Evolutionary conservation across 2,329 filamentous ascomycete species (phyloP).

Genomic region (Ascochyta koolunga): DNA sequence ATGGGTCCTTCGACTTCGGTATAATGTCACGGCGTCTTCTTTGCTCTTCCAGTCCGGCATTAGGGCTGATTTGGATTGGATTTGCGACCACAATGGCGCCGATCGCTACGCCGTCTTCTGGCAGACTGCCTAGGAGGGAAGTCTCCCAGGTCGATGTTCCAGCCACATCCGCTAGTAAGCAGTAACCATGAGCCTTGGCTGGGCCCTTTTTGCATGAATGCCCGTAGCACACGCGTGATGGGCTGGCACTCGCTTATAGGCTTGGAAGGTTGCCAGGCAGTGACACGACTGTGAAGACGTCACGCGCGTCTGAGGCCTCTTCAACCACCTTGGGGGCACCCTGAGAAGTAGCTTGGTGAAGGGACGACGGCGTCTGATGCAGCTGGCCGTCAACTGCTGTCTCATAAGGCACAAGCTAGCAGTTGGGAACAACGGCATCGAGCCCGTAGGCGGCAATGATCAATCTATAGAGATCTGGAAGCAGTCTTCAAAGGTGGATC

Average conservation of each 20-base stretch:
- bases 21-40: conserved; percentile 1
- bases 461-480: conserved; percentile 29
- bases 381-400: conserved; percentile 10
- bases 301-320: conserved; percentile 1
- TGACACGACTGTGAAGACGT: conserved; percentile 18
- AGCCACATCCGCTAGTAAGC: conserved; percentile 25
- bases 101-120: conserved; percentile 9
- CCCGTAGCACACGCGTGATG: conserved; percentile 19
- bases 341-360: background rate
- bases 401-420: conserved; percentile 12
- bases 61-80: conserved; percentile 3
- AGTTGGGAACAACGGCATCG: conserved; percentile 9
- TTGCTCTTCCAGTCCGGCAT: background rate
- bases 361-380: background rate
- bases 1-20: background rate
- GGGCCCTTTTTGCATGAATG: conserved; percentile 15
- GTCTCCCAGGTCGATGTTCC: conserved; percentile 16
- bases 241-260: conserved; percentile 25
- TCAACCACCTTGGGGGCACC: background rate
- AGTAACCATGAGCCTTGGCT: conserved; percentile 25
- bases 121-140: conserved; percentile 8
- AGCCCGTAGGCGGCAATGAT: conserved; percentile 8
- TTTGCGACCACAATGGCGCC: conserved; percentile 12
- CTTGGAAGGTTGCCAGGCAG: conserved; percentile 18
- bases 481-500: conserved; percentile 25